Evolutionary conservation across 148 eudicot species (phyloP), one percentile per base, ranked within the genome.

Genomic region (Cornus florida): DNA sequence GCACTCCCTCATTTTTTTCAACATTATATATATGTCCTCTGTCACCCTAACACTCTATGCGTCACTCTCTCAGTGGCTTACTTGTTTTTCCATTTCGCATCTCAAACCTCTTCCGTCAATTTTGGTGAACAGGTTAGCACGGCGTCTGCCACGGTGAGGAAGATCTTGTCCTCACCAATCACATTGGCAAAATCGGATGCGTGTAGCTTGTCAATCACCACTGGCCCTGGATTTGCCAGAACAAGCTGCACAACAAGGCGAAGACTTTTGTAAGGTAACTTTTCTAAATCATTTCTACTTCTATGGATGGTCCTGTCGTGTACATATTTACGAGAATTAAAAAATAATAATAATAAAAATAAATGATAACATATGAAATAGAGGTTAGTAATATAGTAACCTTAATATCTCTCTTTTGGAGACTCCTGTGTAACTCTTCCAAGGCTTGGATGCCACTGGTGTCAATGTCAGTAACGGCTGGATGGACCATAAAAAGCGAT

Each of bases 391-490:
- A 53, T 53, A 1, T 16, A 62, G 66, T 0, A 82, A 92, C 99
- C 97, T 92, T 89, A 71, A 92, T 83, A 31, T 87, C 78, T 86
- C 91, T 90, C 85, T 93, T 95, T 69, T 82, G 69, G 6, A 95
- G 89, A 81, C 91, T 89, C 64, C 53, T 88, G 75, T 87, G 69
- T 73, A 95, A 80, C 69, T 93, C 97, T 87, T 93, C 94, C 72
- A 95, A 86, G 81, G 99, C 96, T 76, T 89, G 94, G 81, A 95
- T 93, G 60, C 99, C 99, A 72, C 97, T 95, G 32, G 98, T 95
- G 85, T 95, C 98, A 3, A 95, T 90, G 79, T 95, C 98, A 0
- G 91, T 92, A 62, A 95, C 97, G 48, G 99, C 99, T 95, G 90
- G 83, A 84, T 66, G n/a, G 53, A 60, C 60, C 48, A 78, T 56